phyloP scores from a whole-genome alignment of 345 rosid species.

The Toxicodendron radicans region DNA sequence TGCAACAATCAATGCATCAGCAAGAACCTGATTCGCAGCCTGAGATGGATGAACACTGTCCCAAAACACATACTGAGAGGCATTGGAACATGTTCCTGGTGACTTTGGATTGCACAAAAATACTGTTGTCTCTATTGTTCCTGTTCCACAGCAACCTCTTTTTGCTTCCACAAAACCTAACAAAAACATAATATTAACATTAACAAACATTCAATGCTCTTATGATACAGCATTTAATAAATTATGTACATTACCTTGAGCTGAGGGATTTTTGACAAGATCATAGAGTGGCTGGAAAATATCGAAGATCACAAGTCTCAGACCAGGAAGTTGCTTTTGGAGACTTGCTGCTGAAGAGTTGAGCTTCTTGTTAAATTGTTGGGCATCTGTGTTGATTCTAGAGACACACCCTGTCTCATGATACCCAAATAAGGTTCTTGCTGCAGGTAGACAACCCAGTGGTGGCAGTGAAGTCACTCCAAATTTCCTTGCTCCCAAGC shows the following conservation, averaged over 20 bases:
- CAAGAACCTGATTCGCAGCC: constrained; percentile 86
- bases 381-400: constrained; percentile 67
- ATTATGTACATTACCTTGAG: constrained; percentile 38
- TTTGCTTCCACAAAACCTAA: constrained; percentile 77
- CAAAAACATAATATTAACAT: not conserved
- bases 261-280: constrained; percentile 60
- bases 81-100: constrained; percentile 78
- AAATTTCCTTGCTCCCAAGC: constrained; percentile 72
- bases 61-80: constrained; percentile 85
- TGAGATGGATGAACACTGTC: constrained; percentile 93
- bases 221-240: not conserved
- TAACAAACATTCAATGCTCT: not conserved
- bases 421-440: constrained; percentile 67
- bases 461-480: constrained; percentile 96
- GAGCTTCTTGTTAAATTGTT: constrained; percentile 73
- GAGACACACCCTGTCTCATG: constrained; percentile 67
- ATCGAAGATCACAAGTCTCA: constrained; percentile 78
- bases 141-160: constrained; percentile 95
- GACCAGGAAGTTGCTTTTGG: constrained; percentile 66
- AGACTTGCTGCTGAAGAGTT: constrained; percentile 55
- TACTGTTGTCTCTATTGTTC: constrained; percentile 69
- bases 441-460: constrained; percentile 82
- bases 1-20: constrained; percentile 54
- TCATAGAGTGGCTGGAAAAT: constrained; percentile 70
- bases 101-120: constrained; percentile 76